Percentiles rank a stretch among this genome's conserved stretches.
These are phyloP conservation scores for Xylaria sp. DNA, from an alignment of 2,329 filamentous ascomycete genomes.

Conservation along the genomic window DNA sequence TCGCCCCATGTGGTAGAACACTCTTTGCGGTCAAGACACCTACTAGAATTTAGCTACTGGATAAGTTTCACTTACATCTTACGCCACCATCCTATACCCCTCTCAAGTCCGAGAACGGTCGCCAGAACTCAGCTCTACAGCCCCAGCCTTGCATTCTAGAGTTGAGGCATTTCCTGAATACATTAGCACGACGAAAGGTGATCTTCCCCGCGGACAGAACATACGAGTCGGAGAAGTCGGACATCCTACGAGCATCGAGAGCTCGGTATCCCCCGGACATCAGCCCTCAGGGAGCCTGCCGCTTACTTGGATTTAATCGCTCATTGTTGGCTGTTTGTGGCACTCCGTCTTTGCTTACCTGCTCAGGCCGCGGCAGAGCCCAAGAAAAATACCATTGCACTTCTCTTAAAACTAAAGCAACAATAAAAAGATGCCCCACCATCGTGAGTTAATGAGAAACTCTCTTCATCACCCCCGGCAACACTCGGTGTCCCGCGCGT, in stretches of 20 bases:
- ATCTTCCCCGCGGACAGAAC: conserved; percentile 10
- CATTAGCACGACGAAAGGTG: conserved; percentile 3
- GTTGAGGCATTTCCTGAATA: conserved; percentile 19
- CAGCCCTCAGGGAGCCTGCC: conserved; percentile 6
- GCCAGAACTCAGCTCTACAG: neutral
- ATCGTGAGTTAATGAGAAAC: conserved; percentile 35
- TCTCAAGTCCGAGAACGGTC: conserved; percentile 1
- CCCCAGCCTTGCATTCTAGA: neutral
- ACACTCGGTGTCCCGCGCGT: conserved; percentile 7
- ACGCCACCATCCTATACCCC: conserved; percentile 9
- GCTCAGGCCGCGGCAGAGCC: conserved; percentile 4
- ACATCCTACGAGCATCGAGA: conserved; percentile 15
- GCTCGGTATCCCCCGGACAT: conserved; percentile 23
- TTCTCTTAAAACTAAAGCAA: conserved; percentile 14
- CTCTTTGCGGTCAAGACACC: conserved; percentile 6
- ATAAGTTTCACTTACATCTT: conserved; percentile 15
- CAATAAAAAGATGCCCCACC: conserved; percentile 28
- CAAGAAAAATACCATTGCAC: conserved; percentile 4
- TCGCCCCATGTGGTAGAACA: neutral
- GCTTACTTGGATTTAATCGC: conserved; percentile 21
- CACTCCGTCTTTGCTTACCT: conserved; percentile 7
- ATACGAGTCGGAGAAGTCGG: conserved; percentile 24
- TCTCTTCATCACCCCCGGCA: conserved; percentile 15
- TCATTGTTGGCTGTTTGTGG: conserved; percentile 17
- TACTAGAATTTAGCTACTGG: neutral